Conservation (phyloP, 768 basidiomycete species). For the Erythrobasidium yunnanense region DNA sequence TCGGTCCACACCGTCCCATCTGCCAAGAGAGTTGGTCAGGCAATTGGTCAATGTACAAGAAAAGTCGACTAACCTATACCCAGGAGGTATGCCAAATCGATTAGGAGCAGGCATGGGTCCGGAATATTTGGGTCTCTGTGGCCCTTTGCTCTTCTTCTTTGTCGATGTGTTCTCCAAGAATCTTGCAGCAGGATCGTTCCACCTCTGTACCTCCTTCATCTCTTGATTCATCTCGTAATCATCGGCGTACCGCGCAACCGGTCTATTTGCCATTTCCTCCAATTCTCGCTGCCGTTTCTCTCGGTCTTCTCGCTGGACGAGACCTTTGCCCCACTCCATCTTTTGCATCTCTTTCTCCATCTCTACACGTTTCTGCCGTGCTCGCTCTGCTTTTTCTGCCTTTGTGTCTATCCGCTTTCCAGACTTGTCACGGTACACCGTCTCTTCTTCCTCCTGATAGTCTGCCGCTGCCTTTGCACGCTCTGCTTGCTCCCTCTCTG, state of each 20-base stretch:
- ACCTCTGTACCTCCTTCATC: conserved; percentile 64
- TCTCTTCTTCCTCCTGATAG: conserved; percentile 55
- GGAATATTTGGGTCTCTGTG: conserved; percentile 68
- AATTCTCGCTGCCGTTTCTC: conserved; percentile 57
- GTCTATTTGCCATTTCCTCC: conserved; percentile 55
- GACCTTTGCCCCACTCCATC: conserved; percentile 97
- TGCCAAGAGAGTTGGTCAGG: background rate
- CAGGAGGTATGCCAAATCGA: conserved; percentile 86
- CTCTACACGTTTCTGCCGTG: conserved; percentile 61
- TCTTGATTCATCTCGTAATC: conserved; percentile 79
- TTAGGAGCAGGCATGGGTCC: conserved; percentile 87
- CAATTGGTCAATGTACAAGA: background rate
- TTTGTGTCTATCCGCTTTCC: conserved; percentile 84
- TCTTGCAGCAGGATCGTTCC: conserved; percentile 96
- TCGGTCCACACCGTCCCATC: conserved; percentile 92
- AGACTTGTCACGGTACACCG: conserved; percentile 80
- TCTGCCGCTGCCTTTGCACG: conserved; percentile 47
- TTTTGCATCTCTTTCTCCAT: conserved; percentile 79
- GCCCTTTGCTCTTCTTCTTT: conserved; percentile 57
- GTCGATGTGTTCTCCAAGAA: conserved; percentile 68
- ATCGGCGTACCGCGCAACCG: conserved; percentile 68
- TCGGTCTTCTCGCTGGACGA: conserved; percentile 72
- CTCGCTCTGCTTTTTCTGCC: conserved; percentile 71
- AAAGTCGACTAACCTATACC: conserved; percentile 51
- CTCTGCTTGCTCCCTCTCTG: conserved; percentile 47